These are phyloP conservation scores for Paecilomyces formosus DNA, from an alignment of 2,329 filamentous ascomycete species.

Conservation along the genomic window DNA sequence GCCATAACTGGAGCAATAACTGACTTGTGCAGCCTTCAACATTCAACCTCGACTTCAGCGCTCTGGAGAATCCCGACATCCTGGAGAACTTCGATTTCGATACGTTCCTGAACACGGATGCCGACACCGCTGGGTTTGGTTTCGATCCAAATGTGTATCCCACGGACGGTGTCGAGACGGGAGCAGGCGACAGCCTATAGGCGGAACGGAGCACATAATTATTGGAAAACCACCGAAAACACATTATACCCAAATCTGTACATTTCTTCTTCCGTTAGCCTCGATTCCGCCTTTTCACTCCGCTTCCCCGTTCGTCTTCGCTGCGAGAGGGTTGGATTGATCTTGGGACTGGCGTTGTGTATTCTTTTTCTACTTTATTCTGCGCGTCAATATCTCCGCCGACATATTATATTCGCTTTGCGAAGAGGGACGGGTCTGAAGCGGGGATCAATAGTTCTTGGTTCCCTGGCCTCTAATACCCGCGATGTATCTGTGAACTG, in stretches of 20 bases:
- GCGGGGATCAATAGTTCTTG: slow-evolving; percentile 9
- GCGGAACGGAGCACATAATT: slow-evolving; percentile 12
- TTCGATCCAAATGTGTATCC: slow-evolving; percentile 34
- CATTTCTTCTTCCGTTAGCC: slow-evolving; percentile 18
- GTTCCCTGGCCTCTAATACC: slow-evolving; percentile 18
- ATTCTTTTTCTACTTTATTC: slow-evolving; percentile 20
- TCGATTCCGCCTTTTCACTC: slow-evolving; percentile 6
- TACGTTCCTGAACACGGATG: slow-evolving; percentile 55
- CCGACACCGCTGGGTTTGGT: slow-evolving; percentile 32
- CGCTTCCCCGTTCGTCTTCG: slow-evolving; percentile 5
- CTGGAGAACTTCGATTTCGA: slow-evolving; percentile 58
- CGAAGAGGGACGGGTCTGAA: slow-evolving; percentile 9
- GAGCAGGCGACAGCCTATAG: slow-evolving; percentile 31
- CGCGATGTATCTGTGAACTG: slow-evolving; percentile 2
- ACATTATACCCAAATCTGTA: slow-evolving; percentile 18
- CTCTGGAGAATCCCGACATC: slow-evolving; percentile 39
- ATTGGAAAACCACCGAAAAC: not conserved
- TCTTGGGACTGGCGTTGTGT: slow-evolving; percentile 29
- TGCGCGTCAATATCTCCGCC: not conserved
- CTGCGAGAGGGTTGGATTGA: slow-evolving; percentile 12
- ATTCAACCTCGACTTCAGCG: slow-evolving; percentile 38
- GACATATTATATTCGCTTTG: not conserved
- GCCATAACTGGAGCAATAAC: not conserved
- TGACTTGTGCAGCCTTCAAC: not conserved
- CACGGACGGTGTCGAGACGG: slow-evolving; percentile 37